Base-by-base conservation (phyloP, 192 early-diverging fungal species). In the Podila epicladia region DNA sequence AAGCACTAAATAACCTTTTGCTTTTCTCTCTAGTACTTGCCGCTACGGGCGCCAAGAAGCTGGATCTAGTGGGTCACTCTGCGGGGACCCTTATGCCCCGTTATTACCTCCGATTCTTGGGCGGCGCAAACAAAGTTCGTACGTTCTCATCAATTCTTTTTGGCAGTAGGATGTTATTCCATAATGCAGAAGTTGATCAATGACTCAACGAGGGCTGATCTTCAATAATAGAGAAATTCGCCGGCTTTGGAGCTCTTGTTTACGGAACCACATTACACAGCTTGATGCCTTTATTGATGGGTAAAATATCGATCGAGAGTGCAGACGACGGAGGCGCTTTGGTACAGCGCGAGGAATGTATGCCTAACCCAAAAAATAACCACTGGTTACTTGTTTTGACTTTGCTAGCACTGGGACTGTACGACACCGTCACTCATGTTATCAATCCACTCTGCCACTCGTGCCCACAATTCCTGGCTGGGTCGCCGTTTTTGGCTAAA, bases 41-140 rank as follows among this genome's bases (percentile, higher is more conserved):
- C 26, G 53, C 53, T 17, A 55, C 53, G 6, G 53, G 53, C 24
- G 22, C 53, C 26, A 19, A 33, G 15, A 61, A 61, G 11, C 22
- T 32, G 9, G 31, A 61, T 19, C 17, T 28, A 12, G 24, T 55
- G 22, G 53, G 53, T 22, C 53, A 55, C 24, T 55, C 53, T 9
- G 20, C 71, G 32, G 80, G 80, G 28, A 32, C 67, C 1, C 32
- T 82, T 24, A 68, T 75, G 64, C 80, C 80, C 20, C 64, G 72
- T 4, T 79, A 79, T 41, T 73, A 73, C 29, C 51, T 82, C n/a
- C 71, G 67, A 58, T 63, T 59, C 73, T 35, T 82, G 28, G 68
- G 68, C 9, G 71, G 71, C 20, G 67, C 64, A n/a, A 8, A 64
- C 58, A 82, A 82, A 66, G 63, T 82, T 31, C 61, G 77, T 80